Evolutionary conservation across 129 eudicot species (phyloP), one percentile per base, ranked within the genome.

Genomic region (Smallanthus sonchifolius): DNA sequence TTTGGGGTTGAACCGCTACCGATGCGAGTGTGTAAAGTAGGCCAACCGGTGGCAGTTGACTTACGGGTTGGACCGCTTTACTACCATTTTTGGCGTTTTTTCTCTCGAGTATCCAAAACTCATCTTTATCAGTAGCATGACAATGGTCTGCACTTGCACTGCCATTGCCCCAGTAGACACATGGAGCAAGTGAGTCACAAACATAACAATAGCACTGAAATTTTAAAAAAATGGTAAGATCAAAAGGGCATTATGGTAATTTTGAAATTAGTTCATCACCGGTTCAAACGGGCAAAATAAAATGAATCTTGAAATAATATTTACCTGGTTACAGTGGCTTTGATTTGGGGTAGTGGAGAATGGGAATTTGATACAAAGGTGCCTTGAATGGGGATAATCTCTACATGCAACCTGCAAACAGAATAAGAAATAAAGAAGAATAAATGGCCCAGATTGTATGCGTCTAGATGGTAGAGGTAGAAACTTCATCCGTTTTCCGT

Each of bases 311-410:
- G 17, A 67, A 16, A 38, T 54, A 69, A 68, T 10, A 24, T 54
- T 73, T 65, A 93, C 98, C 89, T 74, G 91, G 42, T 69, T 32
- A 43, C 84, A 81, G 34, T 81, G 84, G 32, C 43, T 65, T 70
- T 61, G 43, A 70, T 63, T 70, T 11, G 77, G 73, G 37, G 81
- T 81, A 24, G 69, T 19, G 13, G 81, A 54, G 60, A 81, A 81
- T 0, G 84, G 84, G 36, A 81, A 74, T 43, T 76, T 75, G 73
- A 76, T 72, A 65, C 84, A 81, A 20, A 81, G 84, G 73, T 81
- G 84, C 66, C 84, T 76, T 61, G 84, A 59, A 69, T 81, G 84
- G 24, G 84, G 84, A 69, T 81, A 81, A 75, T 81, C 84, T 57
- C 84, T 81, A 10, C 84, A 81, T 2, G 84, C 84, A 52, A 81